phyloP scores from a whole-genome alignment of 768 basidiomycete genomes.

The Collybiopsis confluens region DNA sequence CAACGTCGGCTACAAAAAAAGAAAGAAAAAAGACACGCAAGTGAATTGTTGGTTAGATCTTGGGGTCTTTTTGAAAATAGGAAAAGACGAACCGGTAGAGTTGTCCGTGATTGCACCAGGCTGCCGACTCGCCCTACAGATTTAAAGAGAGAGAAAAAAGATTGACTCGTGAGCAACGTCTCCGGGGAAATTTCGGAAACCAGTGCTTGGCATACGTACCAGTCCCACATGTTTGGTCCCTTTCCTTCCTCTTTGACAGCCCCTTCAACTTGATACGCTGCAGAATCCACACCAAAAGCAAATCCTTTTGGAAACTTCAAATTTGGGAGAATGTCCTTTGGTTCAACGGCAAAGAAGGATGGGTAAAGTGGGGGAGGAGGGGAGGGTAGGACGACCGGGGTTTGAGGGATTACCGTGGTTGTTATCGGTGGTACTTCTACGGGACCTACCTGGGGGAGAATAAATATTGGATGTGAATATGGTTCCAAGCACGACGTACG shows the following conservation, averaged over 20 bases:
- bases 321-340: constrained; percentile 38
- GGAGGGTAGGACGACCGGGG: constrained; percentile 36
- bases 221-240: constrained; percentile 46
- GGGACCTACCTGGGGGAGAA: constrained; percentile 32
- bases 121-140: constrained; percentile 33
- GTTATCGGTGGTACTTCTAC: constrained; percentile 42
- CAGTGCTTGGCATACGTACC: too few species aligned
- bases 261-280: constrained; percentile 52
- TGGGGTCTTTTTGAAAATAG: not conserved
- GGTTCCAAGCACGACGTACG: constrained; percentile 19
- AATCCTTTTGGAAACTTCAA: constrained; percentile 44
- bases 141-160: not conserved
- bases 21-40: not conserved
- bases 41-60: not conserved
- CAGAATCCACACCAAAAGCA: constrained; percentile 49
- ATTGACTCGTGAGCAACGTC: too few species aligned
- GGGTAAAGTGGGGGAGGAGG: constrained; percentile 43
- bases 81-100: constrained; percentile 31
- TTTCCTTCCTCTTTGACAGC: constrained; percentile 47
- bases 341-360: constrained; percentile 39
- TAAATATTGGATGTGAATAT: not conserved
- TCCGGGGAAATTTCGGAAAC: not conserved
- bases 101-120: constrained; percentile 37
- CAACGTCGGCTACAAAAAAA: constrained; percentile 33
- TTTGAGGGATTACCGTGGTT: constrained; percentile 34